A percentile compares a stretch with the other conserved stretches of the same genome.
Conservation (phyloP, 2,329 filamentous ascomycete genomes). For the Paraconiothyrium sp. region DNA sequence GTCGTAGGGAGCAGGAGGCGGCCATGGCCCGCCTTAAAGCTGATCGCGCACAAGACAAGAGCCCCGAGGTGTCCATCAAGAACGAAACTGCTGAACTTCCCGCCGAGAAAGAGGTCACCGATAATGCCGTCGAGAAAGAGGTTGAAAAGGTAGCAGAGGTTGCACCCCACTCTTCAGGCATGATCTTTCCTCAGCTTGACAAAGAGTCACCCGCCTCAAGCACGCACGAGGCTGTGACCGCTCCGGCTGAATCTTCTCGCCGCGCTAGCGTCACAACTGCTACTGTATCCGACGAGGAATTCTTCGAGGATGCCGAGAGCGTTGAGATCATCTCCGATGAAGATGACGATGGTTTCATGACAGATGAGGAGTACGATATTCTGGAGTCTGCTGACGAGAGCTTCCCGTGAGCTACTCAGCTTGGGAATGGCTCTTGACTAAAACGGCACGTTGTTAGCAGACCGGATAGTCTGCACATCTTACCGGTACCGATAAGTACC, state of each 20-base stretch:
- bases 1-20: conserved; percentile 47
- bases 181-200: conserved; percentile 97
- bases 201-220: conserved; percentile 89
- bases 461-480: background rate
- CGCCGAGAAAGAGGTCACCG: conserved; percentile 44
- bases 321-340: conserved; percentile 63
- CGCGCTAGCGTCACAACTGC: conserved; percentile 41
- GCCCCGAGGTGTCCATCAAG: conserved; percentile 25
- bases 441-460: background rate
- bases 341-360: conserved; percentile 81
- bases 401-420: conserved; percentile 19
- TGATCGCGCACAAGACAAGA: conserved; percentile 40
- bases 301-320: conserved; percentile 68
- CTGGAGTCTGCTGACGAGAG: conserved; percentile 95
- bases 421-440: background rate
- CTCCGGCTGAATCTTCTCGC: conserved; percentile 34
- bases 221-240: conserved; percentile 70
- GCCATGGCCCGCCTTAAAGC: conserved; percentile 31
- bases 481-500: background rate
- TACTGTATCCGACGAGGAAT: conserved; percentile 59
- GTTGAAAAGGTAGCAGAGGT: conserved; percentile 20
- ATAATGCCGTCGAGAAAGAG: conserved; percentile 41
- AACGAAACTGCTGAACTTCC: conserved; percentile 40
- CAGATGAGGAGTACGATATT: conserved; percentile 98
- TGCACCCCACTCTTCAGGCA: conserved; percentile 60